Base-by-base conservation (phyloP, 352 stramenopile genomes). In the Phytopythium helicoides region DNA sequence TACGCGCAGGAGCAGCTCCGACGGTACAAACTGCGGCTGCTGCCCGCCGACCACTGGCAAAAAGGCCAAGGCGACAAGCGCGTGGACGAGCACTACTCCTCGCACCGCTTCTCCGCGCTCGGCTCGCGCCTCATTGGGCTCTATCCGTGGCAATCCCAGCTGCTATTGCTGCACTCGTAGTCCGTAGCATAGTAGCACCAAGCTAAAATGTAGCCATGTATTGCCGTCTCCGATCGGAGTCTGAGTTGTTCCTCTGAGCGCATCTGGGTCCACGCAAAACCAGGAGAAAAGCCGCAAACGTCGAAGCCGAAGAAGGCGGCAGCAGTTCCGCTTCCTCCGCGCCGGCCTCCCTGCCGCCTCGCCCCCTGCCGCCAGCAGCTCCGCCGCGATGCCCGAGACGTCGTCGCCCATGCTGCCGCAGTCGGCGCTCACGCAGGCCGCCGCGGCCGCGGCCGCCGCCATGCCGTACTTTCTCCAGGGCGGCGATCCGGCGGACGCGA, bases 21-120 rank as follows among this genome's bases (percentile, higher is more conserved):
- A 14, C 80, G 83, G 23, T 94, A 94, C 60, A 58, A 49, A 18
- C n/a, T 54, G 25, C 75, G 83, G 6, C 45, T 94, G 12, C 52
- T 94, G 9, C 83, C 81, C 2, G 69, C 68, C 0, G 83, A 92
- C 44, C 83, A 94, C 47, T 94, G 83, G 83, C 78, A 87, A 53
- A 92, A 94, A 58, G 59, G 63, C 21, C 51, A 81, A n/a, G 71
- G 66, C 0, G 66, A 89, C 47, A 64, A 71, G 56, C 56, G 71
- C 21, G 80, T 89, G 6, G 51, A 70, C 14, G 77, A 89, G 31
- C 67, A 81, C 10, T 88, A 77, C 54, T 93, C 80, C 3, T 44
- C 46, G 4, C 83, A 93, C 42, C 49, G 76, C 22, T 94, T 94
- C 55, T 84, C 76, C 8, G 50, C 71, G 0, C 63, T 92, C 6